A percentile compares a stretch with the other conserved stretches of the same genome.
Evolutionary conservation across 495 filamentous ascomycete species (phyloP).

Genomic region (Aspergillus bridgeri): DNA sequence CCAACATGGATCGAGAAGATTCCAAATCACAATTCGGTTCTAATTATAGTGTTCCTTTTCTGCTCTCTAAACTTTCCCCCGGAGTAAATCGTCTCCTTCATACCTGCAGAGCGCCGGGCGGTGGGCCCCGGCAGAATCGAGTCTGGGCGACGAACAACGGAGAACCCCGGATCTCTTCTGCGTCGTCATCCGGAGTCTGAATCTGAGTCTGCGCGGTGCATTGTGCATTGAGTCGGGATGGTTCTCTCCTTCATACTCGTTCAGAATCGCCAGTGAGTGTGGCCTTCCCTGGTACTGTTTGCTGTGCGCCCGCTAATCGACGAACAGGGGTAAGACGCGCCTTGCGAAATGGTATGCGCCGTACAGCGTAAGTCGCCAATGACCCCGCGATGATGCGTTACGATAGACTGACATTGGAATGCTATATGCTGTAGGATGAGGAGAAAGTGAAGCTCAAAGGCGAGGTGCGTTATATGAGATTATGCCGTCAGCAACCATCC

Average conservation of each 20-base stretch:
- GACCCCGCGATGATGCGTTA: not conserved
- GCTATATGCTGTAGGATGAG: conserved; percentile 58
- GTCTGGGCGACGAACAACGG: conserved; percentile 24
- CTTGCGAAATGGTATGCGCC: conserved; percentile 99
- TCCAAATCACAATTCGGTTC: conserved; percentile 5
- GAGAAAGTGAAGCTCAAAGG: conserved; percentile 96
- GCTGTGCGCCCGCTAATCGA: conserved; percentile 14
- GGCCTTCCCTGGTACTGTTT: not conserved
- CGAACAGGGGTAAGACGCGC: conserved; percentile 87
- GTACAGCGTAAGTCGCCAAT: conserved; percentile 63
- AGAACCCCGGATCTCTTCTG: conserved; percentile 19
- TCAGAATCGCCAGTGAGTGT: conserved; percentile 86
- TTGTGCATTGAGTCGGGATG: conserved; percentile 43
- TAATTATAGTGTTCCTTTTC: too few relatives aligned
- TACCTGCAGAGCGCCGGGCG: too few relatives aligned
- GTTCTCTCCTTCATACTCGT: conserved; percentile 95
- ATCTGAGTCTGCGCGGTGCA: too few relatives aligned
- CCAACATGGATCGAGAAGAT: too few relatives aligned
- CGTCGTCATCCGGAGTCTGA: conserved; percentile 14
- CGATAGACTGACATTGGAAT: not conserved
- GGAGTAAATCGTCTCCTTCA: too few relatives aligned
- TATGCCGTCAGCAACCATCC: not conserved
- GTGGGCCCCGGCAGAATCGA: conserved; percentile 34
- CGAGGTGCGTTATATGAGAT: conserved; percentile 50
- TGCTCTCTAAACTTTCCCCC: too few relatives aligned